phyloP scores from a whole-genome alignment of 2,329 filamentous ascomycete species.

The Knoxdaviesia proteae region DNA sequence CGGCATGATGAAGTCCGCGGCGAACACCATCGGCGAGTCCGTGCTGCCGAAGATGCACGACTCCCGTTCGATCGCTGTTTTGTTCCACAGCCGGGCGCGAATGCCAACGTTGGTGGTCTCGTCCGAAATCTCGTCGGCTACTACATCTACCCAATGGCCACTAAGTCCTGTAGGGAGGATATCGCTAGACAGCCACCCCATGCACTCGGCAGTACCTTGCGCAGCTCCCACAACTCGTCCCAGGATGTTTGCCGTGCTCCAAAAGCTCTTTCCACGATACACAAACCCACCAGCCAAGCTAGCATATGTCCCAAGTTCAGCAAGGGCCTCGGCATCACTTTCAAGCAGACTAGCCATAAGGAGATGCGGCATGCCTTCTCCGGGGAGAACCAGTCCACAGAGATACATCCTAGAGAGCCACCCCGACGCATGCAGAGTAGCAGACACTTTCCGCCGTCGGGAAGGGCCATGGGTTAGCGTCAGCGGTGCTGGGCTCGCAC shows the following conservation, averaged over 20 bases:
- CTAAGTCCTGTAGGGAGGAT: constrained; percentile 27
- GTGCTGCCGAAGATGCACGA: constrained; percentile 38
- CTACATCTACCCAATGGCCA: constrained; percentile 39
- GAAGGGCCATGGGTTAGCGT: constrained; percentile 9
- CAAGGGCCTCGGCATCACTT: constrained; percentile 38
- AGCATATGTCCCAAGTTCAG: constrained; percentile 35
- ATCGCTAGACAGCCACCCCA: constrained; percentile 47
- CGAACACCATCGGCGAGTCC: constrained; percentile 30
- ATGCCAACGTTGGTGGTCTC: constrained; percentile 27
- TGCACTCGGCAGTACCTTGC: constrained; percentile 39
- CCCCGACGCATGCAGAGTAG: constrained; percentile 35
- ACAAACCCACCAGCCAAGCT: constrained; percentile 45
- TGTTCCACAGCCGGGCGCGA: constrained; percentile 40
- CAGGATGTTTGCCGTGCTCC: constrained; percentile 45
- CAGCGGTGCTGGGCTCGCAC: too few relatives aligned
- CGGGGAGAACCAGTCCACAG: constrained; percentile 42
- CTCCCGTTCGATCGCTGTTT: constrained; percentile 35
- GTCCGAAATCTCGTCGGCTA: constrained; percentile 27
- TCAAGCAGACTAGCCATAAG: constrained; percentile 46
- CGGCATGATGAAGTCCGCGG: constrained; percentile 42
- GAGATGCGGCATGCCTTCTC: constrained; percentile 40
- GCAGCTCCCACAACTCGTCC: constrained; percentile 43
- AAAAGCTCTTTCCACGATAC: constrained; percentile 43
- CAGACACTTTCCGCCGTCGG: constrained; percentile 31
- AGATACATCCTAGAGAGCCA: constrained; percentile 51